phyloP scores from a whole-genome alignment of 352 stramenopile genomes.

The Globisporangium carolinianum region DNA sequence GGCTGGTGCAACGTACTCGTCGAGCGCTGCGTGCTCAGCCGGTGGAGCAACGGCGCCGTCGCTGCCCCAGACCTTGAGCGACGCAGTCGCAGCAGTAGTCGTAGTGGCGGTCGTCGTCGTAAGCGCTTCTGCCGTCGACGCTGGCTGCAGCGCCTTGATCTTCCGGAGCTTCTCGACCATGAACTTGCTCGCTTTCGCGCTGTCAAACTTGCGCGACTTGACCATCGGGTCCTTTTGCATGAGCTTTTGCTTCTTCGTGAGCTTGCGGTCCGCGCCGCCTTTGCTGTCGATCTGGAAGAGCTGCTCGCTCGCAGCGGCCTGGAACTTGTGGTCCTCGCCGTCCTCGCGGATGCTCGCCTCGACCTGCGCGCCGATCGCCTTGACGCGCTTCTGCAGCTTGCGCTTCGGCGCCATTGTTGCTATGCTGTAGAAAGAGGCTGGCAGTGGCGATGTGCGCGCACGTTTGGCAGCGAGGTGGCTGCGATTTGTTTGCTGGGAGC shows the following conservation, averaged over 20 bases:
- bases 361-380: conserved; percentile 60
- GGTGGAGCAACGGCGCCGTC: conserved; percentile 31
- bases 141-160: conserved; percentile 23
- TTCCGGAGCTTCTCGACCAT: conserved; percentile 56
- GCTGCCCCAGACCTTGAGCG: conserved; percentile 33
- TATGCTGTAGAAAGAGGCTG: not conserved
- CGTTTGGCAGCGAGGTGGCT: too few species aligned
- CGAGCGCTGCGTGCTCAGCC: conserved; percentile 28
- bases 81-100: not conserved
- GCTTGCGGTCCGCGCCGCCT: conserved; percentile 27
- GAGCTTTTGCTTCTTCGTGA: conserved; percentile 70
- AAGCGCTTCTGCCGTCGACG: conserved; percentile 10
- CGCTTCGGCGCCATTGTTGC: conserved; percentile 41
- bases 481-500: too few species aligned
- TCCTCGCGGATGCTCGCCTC: conserved; percentile 77
- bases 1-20: conserved; percentile 56
- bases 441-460: too few species aligned
- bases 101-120: conserved; percentile 8
- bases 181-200: conserved; percentile 49
- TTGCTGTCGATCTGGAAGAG: conserved; percentile 80
- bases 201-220: conserved; percentile 68
- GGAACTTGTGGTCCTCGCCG: conserved; percentile 72
- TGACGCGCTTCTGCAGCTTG: conserved; percentile 56
- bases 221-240: conserved; percentile 63
- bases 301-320: conserved; percentile 57